Base-by-base conservation (phyloP, 2,329 filamentous ascomycete genomes). In the Lasiodiplodia sp. region DNA sequence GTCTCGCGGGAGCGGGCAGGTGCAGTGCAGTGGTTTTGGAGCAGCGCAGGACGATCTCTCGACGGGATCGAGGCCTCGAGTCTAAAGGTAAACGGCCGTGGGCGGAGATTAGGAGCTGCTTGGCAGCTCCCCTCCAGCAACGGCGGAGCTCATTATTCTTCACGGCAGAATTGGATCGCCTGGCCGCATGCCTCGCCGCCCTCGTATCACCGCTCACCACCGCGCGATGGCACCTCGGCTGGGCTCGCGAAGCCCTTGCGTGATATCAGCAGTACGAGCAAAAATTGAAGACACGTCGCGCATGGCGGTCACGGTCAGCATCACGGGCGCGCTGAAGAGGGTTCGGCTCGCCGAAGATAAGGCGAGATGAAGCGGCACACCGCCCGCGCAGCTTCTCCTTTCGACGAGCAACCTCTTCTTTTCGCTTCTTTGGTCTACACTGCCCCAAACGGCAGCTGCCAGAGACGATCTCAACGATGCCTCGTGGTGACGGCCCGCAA, bases 71-170 rank as follows among this genome's bases (percentile, higher is more conserved):
- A 62, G 58, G 58, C 44, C 31, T 16, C 21, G 21, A 38, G 38
- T 21, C 44, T 23, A 52, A 52, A 31, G n/a, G 34, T 2, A 34
- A 44, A n/a, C 56, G 56, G 40, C 40, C 31, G 38, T 47, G 23
- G 44, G 60, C 60, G 44, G 60, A 64, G 60, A 64, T 64, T 64
- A 64, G 60, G 60, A 64, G 60, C 44, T 31, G 60, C 60, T 64
- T 64, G 60, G 60, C 60, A 52, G 44, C 44, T 64, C n/a, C 28
- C 60, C 18, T 51, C 58, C 28, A 51, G 58, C 47, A 62, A 52
- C 38, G 60, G 47, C 60, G 60, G 31, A 64, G 47, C 31, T 47
- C 44, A 52, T 64, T 64, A 18, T 38, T 37, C 47, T n/a, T 28
- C 37, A 21, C 57, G 53, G 28, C 38, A 25, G 58, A 21, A 38